Conservation (phyloP, 768 basidiomycete genomes). For the Mycena alexandri region DNA sequence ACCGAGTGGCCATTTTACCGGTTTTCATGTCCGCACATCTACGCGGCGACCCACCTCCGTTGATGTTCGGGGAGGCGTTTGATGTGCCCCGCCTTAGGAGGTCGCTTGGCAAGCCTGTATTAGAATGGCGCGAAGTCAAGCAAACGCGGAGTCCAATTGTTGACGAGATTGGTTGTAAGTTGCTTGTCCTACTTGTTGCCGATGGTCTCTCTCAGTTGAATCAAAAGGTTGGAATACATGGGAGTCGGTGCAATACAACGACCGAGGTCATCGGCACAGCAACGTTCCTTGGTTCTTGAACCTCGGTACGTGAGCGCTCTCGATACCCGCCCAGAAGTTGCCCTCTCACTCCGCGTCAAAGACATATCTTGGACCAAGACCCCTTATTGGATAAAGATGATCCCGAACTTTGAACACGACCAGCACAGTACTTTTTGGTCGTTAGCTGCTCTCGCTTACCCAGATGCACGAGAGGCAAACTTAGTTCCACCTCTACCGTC, state of each 20-base stretch:
- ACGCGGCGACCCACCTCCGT: conserved; percentile 33
- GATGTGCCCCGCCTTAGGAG: conserved; percentile 48
- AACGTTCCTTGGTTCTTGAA: conserved; percentile 28
- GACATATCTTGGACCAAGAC: conserved; percentile 44
- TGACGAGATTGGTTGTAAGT: conserved; percentile 47
- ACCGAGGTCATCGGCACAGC: conserved; percentile 34
- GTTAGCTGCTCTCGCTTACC: conserved; percentile 39
- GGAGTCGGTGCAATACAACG: conserved; percentile 16
- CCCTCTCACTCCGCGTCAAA: conserved; percentile 32
- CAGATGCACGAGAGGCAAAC: conserved; percentile 30
- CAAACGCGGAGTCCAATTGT: conserved; percentile 12
- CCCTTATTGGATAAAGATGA: conserved; percentile 42
- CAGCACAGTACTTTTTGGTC: conserved; percentile 42
- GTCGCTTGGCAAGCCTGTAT: conserved; percentile 44
- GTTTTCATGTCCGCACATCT: conserved; percentile 48
- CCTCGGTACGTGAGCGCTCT: conserved; percentile 37
- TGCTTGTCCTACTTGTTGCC: too few species aligned
- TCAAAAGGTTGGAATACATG: conserved; percentile 41
- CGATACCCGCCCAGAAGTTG: too few species aligned
- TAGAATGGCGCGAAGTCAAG: conserved; percentile 57
- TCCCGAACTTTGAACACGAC: conserved; percentile 41
- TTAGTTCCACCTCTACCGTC: conserved; percentile 37
- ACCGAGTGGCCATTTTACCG: conserved; percentile 51
- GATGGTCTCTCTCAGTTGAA: too few species aligned
- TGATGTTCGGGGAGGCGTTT: conserved; percentile 50